Evolutionary conservation across 148 eudicot genomes (phyloP), one percentile per base, ranked within the genome.

Genomic region (Chenopodium suecicum): DNA sequence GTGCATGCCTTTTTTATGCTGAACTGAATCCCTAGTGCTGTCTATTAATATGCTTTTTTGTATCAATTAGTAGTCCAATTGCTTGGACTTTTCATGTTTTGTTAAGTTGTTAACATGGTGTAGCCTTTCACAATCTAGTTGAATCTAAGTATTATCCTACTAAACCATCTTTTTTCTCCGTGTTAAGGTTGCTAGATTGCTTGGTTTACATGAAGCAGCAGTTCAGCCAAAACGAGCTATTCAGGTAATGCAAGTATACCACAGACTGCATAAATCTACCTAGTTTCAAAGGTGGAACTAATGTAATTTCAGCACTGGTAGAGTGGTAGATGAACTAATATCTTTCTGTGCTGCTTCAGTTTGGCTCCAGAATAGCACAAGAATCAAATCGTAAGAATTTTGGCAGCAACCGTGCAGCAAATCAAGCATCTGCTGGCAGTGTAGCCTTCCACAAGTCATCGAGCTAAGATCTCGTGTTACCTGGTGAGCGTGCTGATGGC

Each of bases 381-480:
- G 98, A 92, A 87, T 97, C 99, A 50, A 97, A 97, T 78, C 87
- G 89, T 71, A 89, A 85, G 85, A 90, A 90, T 75, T 97, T 97
- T 82, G 99, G 98, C 80, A 94, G 98, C 83, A 94, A 94, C 63
- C 92, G 98, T 67, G 97, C 98, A 58, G 97, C 97, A 58, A 94
- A 94, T 79, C 94, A 91, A 85, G 95, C 94, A 54, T 89, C 93
- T 31, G 98, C 98, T 20, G 98, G 98, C 73, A 90, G 97, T 78
- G 91, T 80, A 74, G 88, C 54, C 25, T 72, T 92, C 62, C 31
- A 84, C 86, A 81, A 75, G 86, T 77, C 78, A 60, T 79, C 65
- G 19, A 80, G 50, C 56, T 70, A 10, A 73, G 37, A 19, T 74
- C 11, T 13, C 14, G n/a, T 50, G 58, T 47, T 23, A 48, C 32